Evolutionary conservation across 495 filamentous ascomycete genomes (phyloP).

Genomic region (Bryoglossum gracile): DNA sequence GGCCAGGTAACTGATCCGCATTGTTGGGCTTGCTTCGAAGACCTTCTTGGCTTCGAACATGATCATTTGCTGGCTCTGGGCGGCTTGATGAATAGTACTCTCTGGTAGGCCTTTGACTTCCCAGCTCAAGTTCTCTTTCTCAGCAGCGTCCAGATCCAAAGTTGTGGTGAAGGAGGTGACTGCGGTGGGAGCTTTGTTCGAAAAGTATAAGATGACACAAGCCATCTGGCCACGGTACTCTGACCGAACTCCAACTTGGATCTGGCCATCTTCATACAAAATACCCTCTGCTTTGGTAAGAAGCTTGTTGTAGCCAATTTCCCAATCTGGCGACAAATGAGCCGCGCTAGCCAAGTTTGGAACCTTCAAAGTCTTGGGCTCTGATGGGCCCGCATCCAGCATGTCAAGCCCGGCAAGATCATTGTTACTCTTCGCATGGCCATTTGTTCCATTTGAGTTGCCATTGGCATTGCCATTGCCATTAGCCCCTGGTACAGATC

Average conservation of each 20-base stretch:
- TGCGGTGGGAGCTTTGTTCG: conserved; percentile 78
- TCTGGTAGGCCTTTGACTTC: conserved; percentile 86
- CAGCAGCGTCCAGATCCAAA: conserved; percentile 65
- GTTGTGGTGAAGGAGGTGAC: conserved; percentile 92
- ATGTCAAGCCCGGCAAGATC: conserved; percentile 82
- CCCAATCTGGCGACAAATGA: conserved; percentile 92
- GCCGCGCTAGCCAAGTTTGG: conserved; percentile 82
- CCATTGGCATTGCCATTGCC: conserved; percentile 46
- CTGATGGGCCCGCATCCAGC: conserved; percentile 45
- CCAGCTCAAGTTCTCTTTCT: conserved; percentile 62
- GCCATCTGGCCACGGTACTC: conserved; percentile 94
- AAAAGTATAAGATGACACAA: conserved; percentile 91
- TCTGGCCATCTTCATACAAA: conserved; percentile 88
- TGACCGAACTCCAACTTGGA: conserved; percentile 85
- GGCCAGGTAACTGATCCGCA: conserved; percentile 88
- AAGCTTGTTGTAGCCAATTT: conserved; percentile 79
- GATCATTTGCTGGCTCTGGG: conserved; percentile 86
- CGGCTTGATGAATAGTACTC: conserved; percentile 62
- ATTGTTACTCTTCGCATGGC: conserved; percentile 36
- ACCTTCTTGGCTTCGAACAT: conserved; percentile 82
- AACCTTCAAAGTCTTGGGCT: conserved; percentile 49
- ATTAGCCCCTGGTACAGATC: conserved; percentile 12
- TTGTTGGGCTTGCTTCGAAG: conserved; percentile 80
- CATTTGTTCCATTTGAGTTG: conserved; percentile 46
- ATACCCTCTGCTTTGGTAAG: conserved; percentile 76